phyloP scores from a whole-genome alignment of 2,329 filamentous ascomycete genomes.

The Talaromyces amestolkiae region DNA sequence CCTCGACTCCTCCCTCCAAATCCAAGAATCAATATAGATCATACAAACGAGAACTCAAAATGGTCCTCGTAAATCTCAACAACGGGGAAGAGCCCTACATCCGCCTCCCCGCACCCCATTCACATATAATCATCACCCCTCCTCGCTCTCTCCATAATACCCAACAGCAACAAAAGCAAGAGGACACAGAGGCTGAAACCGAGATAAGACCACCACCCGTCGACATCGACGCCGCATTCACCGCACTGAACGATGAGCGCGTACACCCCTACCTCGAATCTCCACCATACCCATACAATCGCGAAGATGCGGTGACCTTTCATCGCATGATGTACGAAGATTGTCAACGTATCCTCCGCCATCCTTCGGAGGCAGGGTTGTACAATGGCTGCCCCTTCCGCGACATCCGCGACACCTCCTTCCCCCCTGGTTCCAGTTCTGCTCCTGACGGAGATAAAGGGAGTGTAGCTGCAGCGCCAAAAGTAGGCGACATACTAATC shows the following conservation, averaged over 20 bases:
- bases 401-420: constrained; percentile 23
- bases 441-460: neutral
- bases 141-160: constrained; percentile 18
- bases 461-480: constrained; percentile 8
- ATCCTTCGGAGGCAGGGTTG: constrained; percentile 10
- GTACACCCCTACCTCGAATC: constrained; percentile 26
- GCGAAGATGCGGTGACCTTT: constrained; percentile 23
- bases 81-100: constrained; percentile 25
- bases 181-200: neutral
- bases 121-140: constrained; percentile 30
- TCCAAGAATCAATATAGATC: no score
- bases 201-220: neutral
- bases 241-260: constrained; percentile 27
- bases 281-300: constrained; percentile 29
- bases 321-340: constrained; percentile 12
- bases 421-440: neutral
- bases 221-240: constrained; percentile 20
- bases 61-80: constrained; percentile 22
- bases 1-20: no score
- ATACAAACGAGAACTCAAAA: constrained; percentile 5
- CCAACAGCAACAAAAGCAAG: neutral
- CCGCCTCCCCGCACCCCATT: constrained; percentile 25
- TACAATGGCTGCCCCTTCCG: constrained; percentile 25
- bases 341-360: neutral
- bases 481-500: constrained; percentile 28